These are phyloP conservation scores for Xylariaceae sp. DNA, from an alignment of 2,329 filamentous ascomycete species.

Conservation along the genomic window DNA sequence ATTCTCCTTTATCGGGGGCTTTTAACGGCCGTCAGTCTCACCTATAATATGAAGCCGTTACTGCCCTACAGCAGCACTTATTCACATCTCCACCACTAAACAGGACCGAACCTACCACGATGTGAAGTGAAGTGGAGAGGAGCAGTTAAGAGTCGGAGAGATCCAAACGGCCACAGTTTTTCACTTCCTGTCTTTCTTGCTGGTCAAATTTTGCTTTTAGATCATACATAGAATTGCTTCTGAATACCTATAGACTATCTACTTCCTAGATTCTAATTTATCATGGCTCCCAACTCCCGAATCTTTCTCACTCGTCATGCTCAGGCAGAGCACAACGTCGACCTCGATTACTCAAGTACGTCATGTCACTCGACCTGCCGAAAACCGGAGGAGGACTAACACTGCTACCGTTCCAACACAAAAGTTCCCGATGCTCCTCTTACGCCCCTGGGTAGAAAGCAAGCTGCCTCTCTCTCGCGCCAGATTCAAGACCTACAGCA, in stretches of 20 bases:
- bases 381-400: too few relatives aligned
- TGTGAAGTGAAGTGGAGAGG: not conserved
- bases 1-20: too few relatives aligned
- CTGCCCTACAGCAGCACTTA: too few relatives aligned
- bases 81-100: not conserved
- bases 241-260: not conserved
- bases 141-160: too few relatives aligned
- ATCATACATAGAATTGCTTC: too few relatives aligned
- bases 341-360: slow-evolving; percentile 25
- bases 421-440: slow-evolving; percentile 27
- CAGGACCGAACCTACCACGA: too few relatives aligned
- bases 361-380: not conserved
- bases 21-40: too few relatives aligned
- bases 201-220: too few relatives aligned
- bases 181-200: not conserved
- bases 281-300: slow-evolving; percentile 26
- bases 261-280: not conserved
- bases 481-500: slow-evolving; percentile 18
- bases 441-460: slow-evolving; percentile 24
- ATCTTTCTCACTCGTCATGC: slow-evolving; percentile 26
- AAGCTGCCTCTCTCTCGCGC: slow-evolving; percentile 21
- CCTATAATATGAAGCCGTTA: too few relatives aligned
- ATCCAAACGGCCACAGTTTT: too few relatives aligned
- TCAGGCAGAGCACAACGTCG: slow-evolving; percentile 28
- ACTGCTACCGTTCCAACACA: too few relatives aligned